A percentile compares a stretch with the other conserved stretches of the same genome.
Conservation (phyloP, 352 stramenopile species). For the Aphanomyces astaci region DNA sequence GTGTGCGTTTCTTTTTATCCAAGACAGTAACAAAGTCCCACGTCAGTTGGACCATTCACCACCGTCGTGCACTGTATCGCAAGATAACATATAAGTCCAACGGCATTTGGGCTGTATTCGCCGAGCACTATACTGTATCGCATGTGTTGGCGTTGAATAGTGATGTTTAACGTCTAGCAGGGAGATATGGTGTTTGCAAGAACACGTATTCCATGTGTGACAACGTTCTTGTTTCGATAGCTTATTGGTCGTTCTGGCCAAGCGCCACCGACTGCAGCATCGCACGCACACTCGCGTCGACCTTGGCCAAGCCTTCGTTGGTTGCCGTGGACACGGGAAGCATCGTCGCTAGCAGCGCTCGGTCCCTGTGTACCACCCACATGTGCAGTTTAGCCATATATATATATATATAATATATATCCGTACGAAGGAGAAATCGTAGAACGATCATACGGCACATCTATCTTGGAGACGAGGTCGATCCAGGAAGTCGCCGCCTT, state of each 20-base stretch:
- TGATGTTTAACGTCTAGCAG: too few species aligned
- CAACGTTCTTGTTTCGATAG: not conserved
- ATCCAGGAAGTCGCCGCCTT: conserved; percentile 54
- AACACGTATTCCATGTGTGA: not conserved
- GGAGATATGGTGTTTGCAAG: too few species aligned
- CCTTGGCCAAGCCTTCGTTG: conserved; percentile 59
- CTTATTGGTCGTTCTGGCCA: not conserved
- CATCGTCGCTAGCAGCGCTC: conserved; percentile 16
- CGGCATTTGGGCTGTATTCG: too few species aligned
- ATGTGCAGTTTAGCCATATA: too few species aligned
- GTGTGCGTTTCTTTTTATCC: not conserved
- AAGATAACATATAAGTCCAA: too few species aligned
- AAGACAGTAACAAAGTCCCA: not conserved
- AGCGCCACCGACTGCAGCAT: not conserved
- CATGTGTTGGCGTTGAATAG: too few species aligned
- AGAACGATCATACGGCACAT: conserved; percentile 30
- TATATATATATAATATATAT: too few species aligned
- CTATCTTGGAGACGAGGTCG: conserved; percentile 82
- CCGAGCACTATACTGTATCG: too few species aligned
- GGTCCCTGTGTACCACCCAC: conserved; percentile 28
- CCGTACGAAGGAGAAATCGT: conserved; percentile 30
- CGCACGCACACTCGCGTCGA: conserved; percentile 24
- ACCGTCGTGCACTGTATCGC: too few species aligned
- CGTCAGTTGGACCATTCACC: too few species aligned
- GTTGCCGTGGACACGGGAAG: conserved; percentile 56